These are phyloP conservation scores for Suzukiozyma palmioleophila DNA, from an alignment of 1,139 yeast species.

Conservation along the genomic window DNA sequence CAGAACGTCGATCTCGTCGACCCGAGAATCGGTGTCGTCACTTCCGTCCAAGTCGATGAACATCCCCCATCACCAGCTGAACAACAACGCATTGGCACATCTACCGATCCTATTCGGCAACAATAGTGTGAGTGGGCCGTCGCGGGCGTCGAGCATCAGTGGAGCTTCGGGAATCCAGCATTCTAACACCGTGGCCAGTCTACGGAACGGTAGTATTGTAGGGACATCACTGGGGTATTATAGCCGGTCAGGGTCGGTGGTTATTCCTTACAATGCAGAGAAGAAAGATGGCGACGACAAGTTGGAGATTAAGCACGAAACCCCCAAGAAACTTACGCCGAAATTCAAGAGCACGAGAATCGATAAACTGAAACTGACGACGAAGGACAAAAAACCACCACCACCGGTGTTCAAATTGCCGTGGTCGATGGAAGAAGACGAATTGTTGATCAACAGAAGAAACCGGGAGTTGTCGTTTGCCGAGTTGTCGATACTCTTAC, in stretches of 20 bases:
- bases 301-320: constrained; percentile 4
- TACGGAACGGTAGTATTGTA: constrained; percentile 40
- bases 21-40: constrained; percentile 41
- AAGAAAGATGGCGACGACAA: constrained; percentile 22
- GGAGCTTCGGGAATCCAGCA: constrained; percentile 30
- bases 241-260: constrained; percentile 44
- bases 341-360: neutral
- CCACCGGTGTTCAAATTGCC: constrained; percentile 37
- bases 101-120: constrained; percentile 43
- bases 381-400: constrained; percentile 8
- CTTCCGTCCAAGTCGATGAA: constrained; percentile 47
- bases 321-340: constrained; percentile 1
- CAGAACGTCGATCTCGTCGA: constrained; percentile 31
- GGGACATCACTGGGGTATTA: constrained; percentile 33
- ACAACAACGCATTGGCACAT: constrained; percentile 38
- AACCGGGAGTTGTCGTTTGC: constrained; percentile 62
- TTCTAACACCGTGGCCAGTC: constrained; percentile 34
- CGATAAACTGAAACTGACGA: neutral
- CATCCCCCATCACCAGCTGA: constrained; percentile 46
- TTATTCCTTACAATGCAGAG: constrained; percentile 35
- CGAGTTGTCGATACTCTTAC: constrained; percentile 69
- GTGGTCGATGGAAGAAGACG: constrained; percentile 70
- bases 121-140: constrained; percentile 41
- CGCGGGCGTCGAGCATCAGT: constrained; percentile 38
- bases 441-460: constrained; percentile 54